These are phyloP conservation scores for Reticulascus tulasneorum DNA, from an alignment of 2,329 filamentous ascomycete genomes.

Conservation along the genomic window DNA sequence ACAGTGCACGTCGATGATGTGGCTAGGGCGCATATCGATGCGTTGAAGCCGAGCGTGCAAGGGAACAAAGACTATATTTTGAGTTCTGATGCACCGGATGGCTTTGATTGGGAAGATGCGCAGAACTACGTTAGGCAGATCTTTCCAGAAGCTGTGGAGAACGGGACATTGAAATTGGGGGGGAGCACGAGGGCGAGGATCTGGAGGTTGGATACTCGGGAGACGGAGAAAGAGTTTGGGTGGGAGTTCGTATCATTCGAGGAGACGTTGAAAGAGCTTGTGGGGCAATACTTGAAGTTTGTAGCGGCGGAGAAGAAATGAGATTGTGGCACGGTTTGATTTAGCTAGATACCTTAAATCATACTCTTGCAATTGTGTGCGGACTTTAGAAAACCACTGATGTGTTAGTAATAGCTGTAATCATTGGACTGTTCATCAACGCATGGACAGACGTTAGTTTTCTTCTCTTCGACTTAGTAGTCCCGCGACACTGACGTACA, in stretches of 20 bases:
- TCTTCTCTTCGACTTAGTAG: too few species aligned
- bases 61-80: conserved; percentile 26
- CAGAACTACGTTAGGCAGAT: neutral
- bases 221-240: conserved; percentile 22
- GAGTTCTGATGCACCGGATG: neutral
- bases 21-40: conserved; percentile 29
- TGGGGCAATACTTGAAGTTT: conserved; percentile 23
- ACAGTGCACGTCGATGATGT: conserved; percentile 33
- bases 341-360: too few species aligned
- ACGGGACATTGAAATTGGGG: neutral
- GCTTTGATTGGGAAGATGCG: neutral
- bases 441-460: too few species aligned
- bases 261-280: conserved; percentile 22
- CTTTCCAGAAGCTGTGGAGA: neutral
- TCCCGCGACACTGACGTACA: too few species aligned
- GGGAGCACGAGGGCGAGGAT: conserved; percentile 20
- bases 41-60: conserved; percentile 24
- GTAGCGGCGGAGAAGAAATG: neutral
- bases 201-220: conserved; percentile 23
- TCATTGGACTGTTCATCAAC: too few species aligned
- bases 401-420: too few species aligned
- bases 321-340: too few species aligned
- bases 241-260: conserved; percentile 20
- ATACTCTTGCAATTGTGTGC: too few species aligned
- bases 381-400: too few species aligned